Evolutionary conservation across 495 filamentous ascomycete species (phyloP).

Genomic region (Collariella sp.): DNA sequence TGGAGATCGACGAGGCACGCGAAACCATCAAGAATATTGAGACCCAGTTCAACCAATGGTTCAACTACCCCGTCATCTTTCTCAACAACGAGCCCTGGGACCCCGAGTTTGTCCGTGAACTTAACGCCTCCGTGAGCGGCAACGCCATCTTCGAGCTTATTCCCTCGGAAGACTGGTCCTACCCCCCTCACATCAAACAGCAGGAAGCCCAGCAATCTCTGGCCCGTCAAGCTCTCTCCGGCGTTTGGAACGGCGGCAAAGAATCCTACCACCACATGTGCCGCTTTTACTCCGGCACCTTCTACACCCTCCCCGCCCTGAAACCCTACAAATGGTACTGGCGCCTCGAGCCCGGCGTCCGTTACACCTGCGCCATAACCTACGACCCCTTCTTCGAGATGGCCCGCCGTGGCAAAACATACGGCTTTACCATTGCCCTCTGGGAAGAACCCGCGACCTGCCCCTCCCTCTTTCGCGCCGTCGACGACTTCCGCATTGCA

Average conservation of each 20-base stretch:
- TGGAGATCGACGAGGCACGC: slow-evolving; percentile 82
- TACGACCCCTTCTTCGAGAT: slow-evolving; percentile 51
- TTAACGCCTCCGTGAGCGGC: slow-evolving; percentile 74
- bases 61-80: slow-evolving; percentile 93
- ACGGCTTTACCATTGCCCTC: slow-evolving; percentile 46
- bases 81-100: slow-evolving; percentile 85
- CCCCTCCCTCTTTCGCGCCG: slow-evolving; percentile 40
- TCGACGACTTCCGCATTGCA: slow-evolving; percentile 36
- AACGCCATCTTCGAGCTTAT: slow-evolving; percentile 72
- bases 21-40: slow-evolving; percentile 89
- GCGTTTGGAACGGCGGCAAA: slow-evolving; percentile 97
- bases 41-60: slow-evolving; percentile 95
- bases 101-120: slow-evolving; percentile 73
- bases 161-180: slow-evolving; percentile 78
- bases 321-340: slow-evolving; percentile 46
- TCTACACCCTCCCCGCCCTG: slow-evolving; percentile 37
- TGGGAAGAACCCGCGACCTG: slow-evolving; percentile 44
- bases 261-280: slow-evolving; percentile 98
- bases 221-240: slow-evolving; percentile 72
- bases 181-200: slow-evolving; percentile 77
- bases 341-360: slow-evolving; percentile 46
- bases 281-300: slow-evolving; percentile 93
- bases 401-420: slow-evolving; percentile 42
- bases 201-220: slow-evolving; percentile 78
- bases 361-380: slow-evolving; percentile 45